Conservation (phyloP, 164 flowering plant species). For the Vitis rupestris region DNA sequence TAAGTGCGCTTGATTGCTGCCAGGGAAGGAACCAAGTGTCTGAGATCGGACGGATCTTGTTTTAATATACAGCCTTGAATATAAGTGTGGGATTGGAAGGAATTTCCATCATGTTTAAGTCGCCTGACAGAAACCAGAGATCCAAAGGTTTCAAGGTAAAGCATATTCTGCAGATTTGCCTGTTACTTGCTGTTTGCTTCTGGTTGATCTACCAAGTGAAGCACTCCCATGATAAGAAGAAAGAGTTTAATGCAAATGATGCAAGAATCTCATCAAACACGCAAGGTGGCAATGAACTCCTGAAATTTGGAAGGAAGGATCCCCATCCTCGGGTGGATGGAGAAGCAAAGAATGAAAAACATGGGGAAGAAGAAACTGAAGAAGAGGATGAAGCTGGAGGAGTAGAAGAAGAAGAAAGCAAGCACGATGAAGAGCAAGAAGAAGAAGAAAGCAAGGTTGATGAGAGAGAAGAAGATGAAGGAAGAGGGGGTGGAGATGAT, state of each 20-base stretch:
- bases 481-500: slow-evolving; percentile 33
- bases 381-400: slow-evolving; percentile 22
- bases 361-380: slow-evolving; percentile 29
- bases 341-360: slow-evolving; percentile 18
- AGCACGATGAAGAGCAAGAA: slow-evolving; percentile 25
- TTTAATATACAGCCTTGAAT: neutral
- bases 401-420: slow-evolving; percentile 20
- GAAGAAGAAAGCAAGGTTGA: slow-evolving; percentile 20
- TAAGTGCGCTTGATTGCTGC: no score
- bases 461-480: slow-evolving; percentile 27
- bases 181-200: slow-evolving; percentile 68
- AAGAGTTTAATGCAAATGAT: slow-evolving; percentile 37
- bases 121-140: slow-evolving; percentile 53
- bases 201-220: slow-evolving; percentile 85
- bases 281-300: slow-evolving; percentile 12
- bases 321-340: slow-evolving; percentile 28
- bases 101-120: slow-evolving; percentile 36
- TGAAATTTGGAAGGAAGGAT: slow-evolving; percentile 57
- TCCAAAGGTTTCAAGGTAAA: slow-evolving; percentile 58
- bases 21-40: no score
- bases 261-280: slow-evolving; percentile 18
- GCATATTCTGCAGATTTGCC: slow-evolving; percentile 54
- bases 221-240: slow-evolving; percentile 61
- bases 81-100: neutral
- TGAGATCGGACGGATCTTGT: no score